Conservation (phyloP, 1,284 basidiomycete genomes). For the Afroboletus lepidellus region DNA sequence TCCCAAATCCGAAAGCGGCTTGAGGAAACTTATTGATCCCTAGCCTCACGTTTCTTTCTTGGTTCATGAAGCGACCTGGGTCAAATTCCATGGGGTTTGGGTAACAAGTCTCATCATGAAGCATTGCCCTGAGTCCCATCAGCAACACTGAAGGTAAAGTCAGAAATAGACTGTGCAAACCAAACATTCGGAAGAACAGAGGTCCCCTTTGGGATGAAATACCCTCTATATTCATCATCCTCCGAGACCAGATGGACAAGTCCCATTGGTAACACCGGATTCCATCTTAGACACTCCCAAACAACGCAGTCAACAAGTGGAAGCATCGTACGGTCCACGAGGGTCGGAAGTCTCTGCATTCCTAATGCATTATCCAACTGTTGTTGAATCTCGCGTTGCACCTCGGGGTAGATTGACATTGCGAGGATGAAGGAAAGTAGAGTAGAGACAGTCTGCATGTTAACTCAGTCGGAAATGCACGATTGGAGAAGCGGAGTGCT, state of each 20-base stretch:
- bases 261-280: constrained; percentile 43
- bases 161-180: constrained; percentile 18
- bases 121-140: constrained; percentile 23
- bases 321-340: constrained; percentile 36
- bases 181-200: constrained; percentile 45
- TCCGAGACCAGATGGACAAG: constrained; percentile 38
- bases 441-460: constrained; percentile 17
- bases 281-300: constrained; percentile 43
- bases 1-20: constrained; percentile 42
- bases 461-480: constrained; percentile 3
- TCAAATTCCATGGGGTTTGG: constrained; percentile 25
- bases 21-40: constrained; percentile 31
- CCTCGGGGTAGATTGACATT: constrained; percentile 38
- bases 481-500: constrained; percentile 4
- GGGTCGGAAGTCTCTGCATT: constrained; percentile 36
- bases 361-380: constrained; percentile 37
- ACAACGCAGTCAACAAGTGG: constrained; percentile 40
- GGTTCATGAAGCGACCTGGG: constrained; percentile 25
- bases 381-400: constrained; percentile 37
- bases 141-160: not conserved
- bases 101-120: constrained; percentile 26
- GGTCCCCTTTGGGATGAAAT: constrained; percentile 44
- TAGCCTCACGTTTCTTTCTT: constrained; percentile 21
- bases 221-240: constrained; percentile 45
- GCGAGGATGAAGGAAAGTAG: constrained; percentile 38